Evolutionary conservation across 2,329 filamentous ascomycete species (phyloP), one percentile per base, ranked within the genome.

Genomic region (Tolypocladium inflatum): DNA sequence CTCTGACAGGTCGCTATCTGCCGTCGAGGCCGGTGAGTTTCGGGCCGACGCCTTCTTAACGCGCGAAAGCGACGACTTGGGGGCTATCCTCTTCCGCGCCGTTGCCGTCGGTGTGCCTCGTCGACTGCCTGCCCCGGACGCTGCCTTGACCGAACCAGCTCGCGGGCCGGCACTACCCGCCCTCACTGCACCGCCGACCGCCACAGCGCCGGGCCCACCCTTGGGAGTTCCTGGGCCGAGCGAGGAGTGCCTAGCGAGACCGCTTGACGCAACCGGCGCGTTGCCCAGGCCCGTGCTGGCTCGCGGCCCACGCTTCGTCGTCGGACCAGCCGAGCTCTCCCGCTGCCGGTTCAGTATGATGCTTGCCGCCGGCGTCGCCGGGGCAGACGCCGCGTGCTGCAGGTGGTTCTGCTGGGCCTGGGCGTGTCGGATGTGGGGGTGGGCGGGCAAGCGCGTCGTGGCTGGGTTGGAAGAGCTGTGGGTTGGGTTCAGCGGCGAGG

Each of bases 1-100:
- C 56, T 87, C 84, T 0, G 84, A 87, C 45, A 87, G 76, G 65
- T 87, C 84, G 64, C 83, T 86, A 60, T 87, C 84, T 55, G 79
- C 83, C 7, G 81, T 82, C 4, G 83, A 85, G 5, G 82, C 83
- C 3, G 84, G 83, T 2, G 84, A 87, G 62, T 83, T 83, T 67
- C 84, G 82, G 52, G 75, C 77, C 50, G 74, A 74, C 19, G 73
- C 80, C 63, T 81, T 83, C 71, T 86, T 87, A 33, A 87, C 79
- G 37, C 84, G 80, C 30, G 82, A 85, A 3, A 87, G 72, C 11
- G 78, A 80, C n/a, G 84, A 86, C 65, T 87, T 87, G 62, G 75
- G 78, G 42, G 73, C 61, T 60, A 75, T 73, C 68, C 80, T 82
- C 67, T 81, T 82, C 56, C 78, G 75, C n/a, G 68, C 67, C 17